These are phyloP conservation scores for Phytophthora citricola DNA, from an alignment of 352 stramenopile genomes.

Conservation along the genomic window DNA sequence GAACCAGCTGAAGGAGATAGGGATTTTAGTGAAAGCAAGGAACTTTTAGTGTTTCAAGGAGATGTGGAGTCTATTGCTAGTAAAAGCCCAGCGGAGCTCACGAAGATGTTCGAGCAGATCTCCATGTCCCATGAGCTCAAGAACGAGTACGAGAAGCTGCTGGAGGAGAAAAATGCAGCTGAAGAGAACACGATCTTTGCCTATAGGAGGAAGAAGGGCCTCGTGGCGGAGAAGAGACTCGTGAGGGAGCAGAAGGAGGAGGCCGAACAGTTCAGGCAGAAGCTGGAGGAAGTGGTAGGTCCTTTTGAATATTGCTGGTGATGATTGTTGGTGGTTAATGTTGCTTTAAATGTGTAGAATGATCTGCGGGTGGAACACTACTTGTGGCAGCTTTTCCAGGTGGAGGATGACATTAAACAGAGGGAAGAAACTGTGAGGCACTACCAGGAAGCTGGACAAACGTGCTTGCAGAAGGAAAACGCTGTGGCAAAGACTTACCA, in stretches of 20 bases:
- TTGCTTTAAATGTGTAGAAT: conserved; percentile 40
- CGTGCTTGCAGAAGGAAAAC: conserved; percentile 61
- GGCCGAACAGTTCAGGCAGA: conserved; percentile 84
- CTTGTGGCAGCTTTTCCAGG: conserved; percentile 96
- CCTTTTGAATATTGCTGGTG: too few relatives aligned
- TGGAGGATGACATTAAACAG: conserved; percentile 89
- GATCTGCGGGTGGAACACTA: conserved; percentile 92
- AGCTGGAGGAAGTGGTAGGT: conserved; percentile 66
- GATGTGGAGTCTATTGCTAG: conserved; percentile 98
- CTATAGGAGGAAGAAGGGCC: conserved; percentile 97
- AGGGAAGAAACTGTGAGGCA: conserved; percentile 80
- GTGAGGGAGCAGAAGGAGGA: conserved; percentile 96
- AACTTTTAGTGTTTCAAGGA: conserved; percentile 99
- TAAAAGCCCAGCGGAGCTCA: conserved; percentile 96
- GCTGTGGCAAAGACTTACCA: conserved; percentile 49
- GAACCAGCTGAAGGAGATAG: conserved; percentile 93
- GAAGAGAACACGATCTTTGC: conserved; percentile 95
- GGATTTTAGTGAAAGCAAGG: conserved; percentile 98
- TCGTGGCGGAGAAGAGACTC: conserved; percentile 92
- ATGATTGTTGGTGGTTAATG: neutral
- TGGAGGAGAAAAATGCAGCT: conserved; percentile 92
- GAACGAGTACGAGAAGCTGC: conserved; percentile 81
- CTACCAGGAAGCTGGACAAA: conserved; percentile 50
- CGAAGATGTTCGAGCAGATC: conserved; percentile 98
- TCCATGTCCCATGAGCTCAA: conserved; percentile 89